Conservation (phyloP, 805 yeast genomes). For the Ogataea corticis region DNA sequence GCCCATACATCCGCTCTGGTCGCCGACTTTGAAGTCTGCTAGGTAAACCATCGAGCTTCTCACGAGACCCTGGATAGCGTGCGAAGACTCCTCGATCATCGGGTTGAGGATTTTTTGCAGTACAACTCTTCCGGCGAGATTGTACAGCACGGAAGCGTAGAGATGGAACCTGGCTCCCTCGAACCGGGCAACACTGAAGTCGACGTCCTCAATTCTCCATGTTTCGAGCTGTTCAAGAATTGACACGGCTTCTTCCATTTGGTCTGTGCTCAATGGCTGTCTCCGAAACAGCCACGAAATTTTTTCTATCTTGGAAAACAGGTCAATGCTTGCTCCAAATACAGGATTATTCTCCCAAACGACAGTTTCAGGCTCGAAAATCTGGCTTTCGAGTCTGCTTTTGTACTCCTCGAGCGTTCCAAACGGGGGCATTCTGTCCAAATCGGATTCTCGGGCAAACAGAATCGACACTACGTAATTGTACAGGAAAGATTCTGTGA, state of each 20-base stretch:
- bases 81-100: background rate
- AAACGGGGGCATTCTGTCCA: constrained; percentile 3
- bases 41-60: constrained; percentile 2
- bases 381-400: background rate
- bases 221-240: constrained; percentile 1
- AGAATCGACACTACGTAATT: constrained; percentile 11
- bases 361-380: constrained; percentile 3
- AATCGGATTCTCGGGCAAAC: constrained; percentile 5
- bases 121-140: constrained; percentile 4
- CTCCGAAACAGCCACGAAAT: constrained; percentile 11
- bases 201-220: background rate
- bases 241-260: background rate
- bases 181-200: background rate
- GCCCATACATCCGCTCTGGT: constrained; percentile 5
- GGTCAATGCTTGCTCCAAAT: constrained; percentile 10
- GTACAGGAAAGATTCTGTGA: constrained; percentile 13
- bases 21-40: constrained; percentile 4
- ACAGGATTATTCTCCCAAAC: constrained; percentile 14
- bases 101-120: constrained; percentile 5
- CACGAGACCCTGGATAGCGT: constrained; percentile 2
- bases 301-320: constrained; percentile 10
- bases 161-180: constrained; percentile 6
- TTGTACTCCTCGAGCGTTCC: constrained; percentile 4
- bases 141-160: constrained; percentile 7
- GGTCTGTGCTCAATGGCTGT: background rate